phyloP scores from a whole-genome alignment of 2,329 filamentous ascomycete species.

The Alternaria panax region DNA sequence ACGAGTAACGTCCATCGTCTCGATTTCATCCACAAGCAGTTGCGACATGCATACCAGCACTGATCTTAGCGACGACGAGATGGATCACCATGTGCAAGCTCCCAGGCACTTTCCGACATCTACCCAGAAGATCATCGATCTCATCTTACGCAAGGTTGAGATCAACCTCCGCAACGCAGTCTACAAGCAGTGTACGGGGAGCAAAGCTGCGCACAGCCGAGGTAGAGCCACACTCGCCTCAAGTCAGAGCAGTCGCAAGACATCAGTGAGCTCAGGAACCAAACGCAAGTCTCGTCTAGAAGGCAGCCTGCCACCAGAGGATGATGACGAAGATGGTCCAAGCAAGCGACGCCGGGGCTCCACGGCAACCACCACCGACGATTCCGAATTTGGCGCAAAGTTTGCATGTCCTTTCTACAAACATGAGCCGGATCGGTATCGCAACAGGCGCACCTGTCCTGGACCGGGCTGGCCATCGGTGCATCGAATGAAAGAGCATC shows the following conservation, averaged over 20 bases:
- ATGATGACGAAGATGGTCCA: constrained; percentile 32
- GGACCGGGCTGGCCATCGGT: constrained; percentile 51
- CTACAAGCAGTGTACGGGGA: constrained; percentile 32
- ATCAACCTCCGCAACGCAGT: constrained; percentile 34
- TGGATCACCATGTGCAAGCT: constrained; percentile 6
- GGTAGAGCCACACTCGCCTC: background rate
- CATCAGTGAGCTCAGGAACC: constrained; percentile 22
- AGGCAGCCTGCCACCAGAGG: constrained; percentile 27
- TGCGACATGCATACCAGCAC: constrained; percentile 41
- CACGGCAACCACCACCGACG: constrained; percentile 30
- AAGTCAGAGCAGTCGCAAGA: constrained; percentile 21
- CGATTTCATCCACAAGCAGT: constrained; percentile 38
- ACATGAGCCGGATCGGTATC: constrained; percentile 49
- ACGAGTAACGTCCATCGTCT: constrained; percentile 36
- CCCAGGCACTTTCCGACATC: constrained; percentile 22
- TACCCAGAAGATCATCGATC: constrained; percentile 33
- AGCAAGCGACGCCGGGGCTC: constrained; percentile 39
- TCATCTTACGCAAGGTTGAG: constrained; percentile 41
- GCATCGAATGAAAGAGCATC: constrained; percentile 54
- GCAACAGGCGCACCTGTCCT: constrained; percentile 47
- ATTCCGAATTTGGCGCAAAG: constrained; percentile 34
- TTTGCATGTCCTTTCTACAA: constrained; percentile 55
- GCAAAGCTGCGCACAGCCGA: constrained; percentile 13
- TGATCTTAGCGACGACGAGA: constrained; percentile 36
- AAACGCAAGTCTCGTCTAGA: constrained; percentile 37